These are phyloP conservation scores for Phytophthora sp. DNA, from an alignment of 352 stramenopile genomes.

Conservation along the genomic window DNA sequence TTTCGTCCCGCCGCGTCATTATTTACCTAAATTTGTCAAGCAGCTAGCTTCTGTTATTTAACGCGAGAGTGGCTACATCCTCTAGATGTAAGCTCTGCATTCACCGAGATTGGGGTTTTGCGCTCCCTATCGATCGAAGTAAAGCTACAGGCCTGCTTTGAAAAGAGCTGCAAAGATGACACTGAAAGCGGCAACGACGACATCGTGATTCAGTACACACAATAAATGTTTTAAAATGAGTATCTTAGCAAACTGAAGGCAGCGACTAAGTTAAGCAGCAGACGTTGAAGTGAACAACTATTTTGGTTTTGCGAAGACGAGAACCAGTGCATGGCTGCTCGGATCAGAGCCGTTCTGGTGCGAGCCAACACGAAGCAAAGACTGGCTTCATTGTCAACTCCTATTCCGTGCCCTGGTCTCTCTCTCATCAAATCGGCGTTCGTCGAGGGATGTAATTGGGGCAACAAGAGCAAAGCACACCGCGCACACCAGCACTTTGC, in stretches of 20 bases:
- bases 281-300: conserved; percentile 5
- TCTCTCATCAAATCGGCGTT: conserved; percentile 9
- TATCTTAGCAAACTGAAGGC: too few species aligned
- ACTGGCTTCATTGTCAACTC: conserved; percentile 4
- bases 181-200: too few species aligned
- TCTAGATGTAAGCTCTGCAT: conserved; percentile 24
- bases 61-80: conserved; percentile 25
- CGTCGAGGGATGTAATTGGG: conserved; percentile 20
- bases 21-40: conserved; percentile 16
- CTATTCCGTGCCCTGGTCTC: not conserved
- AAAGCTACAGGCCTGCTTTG: not conserved
- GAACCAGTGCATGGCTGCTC: too few species aligned
- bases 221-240: not conserved
- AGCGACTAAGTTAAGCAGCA: too few species aligned
- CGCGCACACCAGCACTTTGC: not conserved
- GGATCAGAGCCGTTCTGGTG: conserved; percentile 24
- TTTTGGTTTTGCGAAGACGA: conserved; percentile 29
- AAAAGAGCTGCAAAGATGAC: not conserved
- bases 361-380: not conserved
- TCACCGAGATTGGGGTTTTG: conserved; percentile 25
- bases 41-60: conserved; percentile 38
- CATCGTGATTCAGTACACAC: not conserved
- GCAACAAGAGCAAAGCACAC: conserved; percentile 4
- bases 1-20: conserved; percentile 13
- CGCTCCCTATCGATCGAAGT: conserved; percentile 1